Evolutionary conservation across 257 asterid genomes (phyloP), one percentile per base, ranked within the genome.

Genomic region (Striga asiatica): DNA sequence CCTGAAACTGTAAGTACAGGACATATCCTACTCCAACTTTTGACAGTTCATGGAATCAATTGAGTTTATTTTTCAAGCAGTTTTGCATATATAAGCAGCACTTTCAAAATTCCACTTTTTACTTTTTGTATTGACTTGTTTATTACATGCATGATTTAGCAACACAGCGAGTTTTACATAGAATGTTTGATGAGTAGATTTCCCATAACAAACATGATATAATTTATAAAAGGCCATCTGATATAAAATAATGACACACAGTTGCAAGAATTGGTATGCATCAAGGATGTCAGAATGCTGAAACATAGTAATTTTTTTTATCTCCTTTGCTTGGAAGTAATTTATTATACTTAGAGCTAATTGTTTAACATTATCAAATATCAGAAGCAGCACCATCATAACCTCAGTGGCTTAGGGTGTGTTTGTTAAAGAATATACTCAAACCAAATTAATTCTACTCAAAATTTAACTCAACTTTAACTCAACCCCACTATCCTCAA

Each of bases 361-460:
- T n/a, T n/a, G n/a, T n/a, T n/a, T n/a, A n/a, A 58, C 95, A 92
- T 54, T 95, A 92, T 97, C 95, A 88, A 41, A 92, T 60, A 77
- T 87, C 98, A 73, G 98, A 93, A 55, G 93, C 89, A 60, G 94
- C 94, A 71, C 98, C 98, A 70, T 92, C 97, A 73, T 92, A 92
- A 60, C 98, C 97, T 35, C 43, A 76, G 69, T 68, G 29, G 68
- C 95, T 69, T 69, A n/a, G n/a, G n/a, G n/a, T n/a, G n/a, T n/a
- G n/a, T n/a, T n/a, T n/a, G n/a, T n/a, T n/a, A n/a, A n/a, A n/a
- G n/a, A n/a, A n/a, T n/a, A n/a, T n/a, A n/a, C n/a, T n/a, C n/a
- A n/a, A n/a, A n/a, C n/a, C n/a, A n/a, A n/a, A n/a, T n/a, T n/a
- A n/a, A n/a, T n/a, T n/a, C n/a, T n/a, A n/a, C n/a, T n/a, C n/a